Conservation (phyloP, 2,329 filamentous ascomycete genomes). For the Venturia aucupariae region DNA sequence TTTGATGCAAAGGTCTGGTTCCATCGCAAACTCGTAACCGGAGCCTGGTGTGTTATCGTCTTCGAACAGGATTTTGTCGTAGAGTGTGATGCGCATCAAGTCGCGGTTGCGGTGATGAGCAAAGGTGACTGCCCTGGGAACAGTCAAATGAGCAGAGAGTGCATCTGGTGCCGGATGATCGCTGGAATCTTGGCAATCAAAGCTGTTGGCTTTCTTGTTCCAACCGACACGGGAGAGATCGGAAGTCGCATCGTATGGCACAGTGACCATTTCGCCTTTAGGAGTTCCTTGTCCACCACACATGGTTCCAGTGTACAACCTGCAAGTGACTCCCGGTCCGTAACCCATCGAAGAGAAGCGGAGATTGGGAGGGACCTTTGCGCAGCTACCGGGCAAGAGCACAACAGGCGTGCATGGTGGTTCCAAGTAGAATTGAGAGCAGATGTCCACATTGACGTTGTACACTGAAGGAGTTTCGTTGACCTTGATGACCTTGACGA, state of each 20-base stretch:
- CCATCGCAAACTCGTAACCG: neutral
- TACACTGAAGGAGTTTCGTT: neutral
- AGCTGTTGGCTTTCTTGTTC: slow-evolving; percentile 1
- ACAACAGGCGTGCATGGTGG: neutral
- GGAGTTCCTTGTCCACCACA: neutral
- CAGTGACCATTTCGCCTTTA: neutral
- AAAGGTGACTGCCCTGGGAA: neutral
- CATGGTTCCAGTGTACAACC: neutral
- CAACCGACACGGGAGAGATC: neutral
- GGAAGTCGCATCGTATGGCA: neutral
- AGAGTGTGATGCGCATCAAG: neutral
- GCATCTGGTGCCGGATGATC: neutral
- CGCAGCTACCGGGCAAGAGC: neutral
- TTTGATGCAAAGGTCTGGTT: neutral
- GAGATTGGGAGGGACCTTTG: neutral
- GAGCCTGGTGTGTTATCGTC: neutral
- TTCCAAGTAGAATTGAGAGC: neutral
- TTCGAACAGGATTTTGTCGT: neutral
- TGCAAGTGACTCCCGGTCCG: neutral
- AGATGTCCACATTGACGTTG: neutral
- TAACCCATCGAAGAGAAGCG: neutral
- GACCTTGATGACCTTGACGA: neutral
- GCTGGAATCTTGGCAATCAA: neutral
- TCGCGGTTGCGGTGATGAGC: neutral
- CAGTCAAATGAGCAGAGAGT: neutral